A percentile compares a stretch with the other conserved stretches of the same genome.
These are phyloP conservation scores for Echinochloa phyllopogon DNA, from an alignment of 176 grass and related monocot species.

Conservation along the genomic window DNA sequence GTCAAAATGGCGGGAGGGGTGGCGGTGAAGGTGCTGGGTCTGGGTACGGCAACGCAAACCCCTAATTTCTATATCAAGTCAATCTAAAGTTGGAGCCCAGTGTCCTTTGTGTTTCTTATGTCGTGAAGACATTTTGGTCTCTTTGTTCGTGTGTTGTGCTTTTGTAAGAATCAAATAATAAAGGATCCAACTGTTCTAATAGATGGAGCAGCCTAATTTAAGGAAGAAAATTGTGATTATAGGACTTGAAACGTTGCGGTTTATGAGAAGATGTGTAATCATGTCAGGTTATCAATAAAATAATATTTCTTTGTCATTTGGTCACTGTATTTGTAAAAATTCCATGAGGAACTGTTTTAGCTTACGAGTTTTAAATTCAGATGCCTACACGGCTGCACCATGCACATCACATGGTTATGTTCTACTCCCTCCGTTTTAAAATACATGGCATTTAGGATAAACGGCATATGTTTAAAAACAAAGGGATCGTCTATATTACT, in stretches of 20 bases:
- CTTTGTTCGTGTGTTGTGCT: neutral
- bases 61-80: neutral
- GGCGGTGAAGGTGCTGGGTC: neutral
- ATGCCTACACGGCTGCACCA: neutral
- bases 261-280: neutral
- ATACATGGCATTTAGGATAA: too few relatives aligned
- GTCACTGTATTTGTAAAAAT: neutral
- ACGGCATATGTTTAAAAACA: too few relatives aligned
- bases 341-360: neutral
- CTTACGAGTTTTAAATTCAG: neutral
- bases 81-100: neutral
- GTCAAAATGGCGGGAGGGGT: neutral
- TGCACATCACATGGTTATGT: neutral
- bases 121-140: neutral
- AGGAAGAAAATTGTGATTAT: too few relatives aligned
- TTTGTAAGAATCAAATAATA: slow-evolving; percentile 11
- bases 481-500: neutral
- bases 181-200: neutral
- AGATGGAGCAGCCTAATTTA: neutral
- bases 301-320: neutral
- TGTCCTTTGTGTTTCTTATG: neutral
- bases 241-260: too few relatives aligned
- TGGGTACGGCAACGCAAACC: neutral
- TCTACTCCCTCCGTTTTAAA: neutral
- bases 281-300: neutral